phyloP scores from a whole-genome alignment of 331 rosid species.

The Malus hybrid region DNA sequence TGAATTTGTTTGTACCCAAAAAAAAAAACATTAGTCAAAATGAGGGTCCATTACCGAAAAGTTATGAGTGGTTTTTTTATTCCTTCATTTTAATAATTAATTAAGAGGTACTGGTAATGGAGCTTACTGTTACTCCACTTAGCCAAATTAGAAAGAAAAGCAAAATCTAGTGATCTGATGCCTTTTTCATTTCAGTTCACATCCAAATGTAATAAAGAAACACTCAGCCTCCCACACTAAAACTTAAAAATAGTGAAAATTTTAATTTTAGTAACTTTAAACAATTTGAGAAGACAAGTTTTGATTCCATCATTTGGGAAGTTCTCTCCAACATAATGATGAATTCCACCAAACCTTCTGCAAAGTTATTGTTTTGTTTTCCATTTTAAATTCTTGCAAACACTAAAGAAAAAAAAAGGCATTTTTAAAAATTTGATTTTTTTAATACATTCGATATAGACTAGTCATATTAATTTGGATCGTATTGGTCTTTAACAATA shows the following conservation, averaged over 20 bases:
- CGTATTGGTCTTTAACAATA: rapidly evolving
- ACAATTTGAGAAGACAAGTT: background rate
- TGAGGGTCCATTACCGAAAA: background rate
- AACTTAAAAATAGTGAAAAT: background rate
- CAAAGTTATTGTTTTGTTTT: background rate
- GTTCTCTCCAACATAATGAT: background rate
- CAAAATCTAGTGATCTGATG: background rate
- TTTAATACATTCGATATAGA: no score
- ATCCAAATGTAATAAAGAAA: background rate
- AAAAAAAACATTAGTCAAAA: background rate
- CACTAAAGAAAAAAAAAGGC: background rate
- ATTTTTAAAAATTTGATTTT: no score
- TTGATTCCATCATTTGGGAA: background rate
- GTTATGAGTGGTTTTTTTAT: background rate
- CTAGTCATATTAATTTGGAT: no score
- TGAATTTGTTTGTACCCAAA: background rate
- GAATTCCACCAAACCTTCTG: background rate
- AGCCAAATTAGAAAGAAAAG: background rate
- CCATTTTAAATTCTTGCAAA: background rate
- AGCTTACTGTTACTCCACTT: background rate
- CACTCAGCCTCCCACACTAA: background rate
- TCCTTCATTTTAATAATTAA: background rate
- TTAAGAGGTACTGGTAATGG: background rate
- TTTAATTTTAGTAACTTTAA: background rate
- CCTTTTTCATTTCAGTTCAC: background rate